These are phyloP conservation scores for Paramyrothecium sp. DNA, from an alignment of 2,329 filamentous ascomycete species.

Conservation along the genomic window DNA sequence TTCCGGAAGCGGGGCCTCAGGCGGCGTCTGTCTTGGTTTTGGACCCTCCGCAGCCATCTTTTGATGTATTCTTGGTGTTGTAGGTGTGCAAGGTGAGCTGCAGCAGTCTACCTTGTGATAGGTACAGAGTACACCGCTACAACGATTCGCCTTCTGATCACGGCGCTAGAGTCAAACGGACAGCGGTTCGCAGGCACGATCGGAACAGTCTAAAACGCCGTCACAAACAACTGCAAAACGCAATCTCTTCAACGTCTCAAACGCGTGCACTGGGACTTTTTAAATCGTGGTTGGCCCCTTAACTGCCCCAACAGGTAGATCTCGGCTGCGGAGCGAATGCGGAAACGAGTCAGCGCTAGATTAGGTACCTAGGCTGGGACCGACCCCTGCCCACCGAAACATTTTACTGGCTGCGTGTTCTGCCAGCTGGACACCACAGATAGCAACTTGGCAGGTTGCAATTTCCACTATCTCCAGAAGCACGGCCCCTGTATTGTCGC, in stretches of 20 bases:
- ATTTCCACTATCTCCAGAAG: neutral
- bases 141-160: no score
- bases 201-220: neutral
- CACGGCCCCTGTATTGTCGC: neutral
- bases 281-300: no score
- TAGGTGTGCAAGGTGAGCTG: neutral
- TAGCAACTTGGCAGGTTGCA: neutral
- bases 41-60: conserved; percentile 1
- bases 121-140: no score
- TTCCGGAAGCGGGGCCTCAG: conserved; percentile 54
- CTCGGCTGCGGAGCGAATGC: neutral
- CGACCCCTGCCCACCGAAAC: neutral
- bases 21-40: conserved; percentile 49
- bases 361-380: no score
- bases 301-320: no score
- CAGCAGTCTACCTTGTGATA: no score
- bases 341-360: neutral
- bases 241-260: neutral
- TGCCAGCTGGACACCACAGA: neutral
- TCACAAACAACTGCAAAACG: neutral
- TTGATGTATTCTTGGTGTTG: neutral
- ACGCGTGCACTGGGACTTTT: no score
- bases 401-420: neutral
- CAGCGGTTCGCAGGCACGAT: neutral
- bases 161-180: no score